Conservation (phyloP, 495 filamentous ascomycete genomes). For the Hyaloscypha variabilis region DNA sequence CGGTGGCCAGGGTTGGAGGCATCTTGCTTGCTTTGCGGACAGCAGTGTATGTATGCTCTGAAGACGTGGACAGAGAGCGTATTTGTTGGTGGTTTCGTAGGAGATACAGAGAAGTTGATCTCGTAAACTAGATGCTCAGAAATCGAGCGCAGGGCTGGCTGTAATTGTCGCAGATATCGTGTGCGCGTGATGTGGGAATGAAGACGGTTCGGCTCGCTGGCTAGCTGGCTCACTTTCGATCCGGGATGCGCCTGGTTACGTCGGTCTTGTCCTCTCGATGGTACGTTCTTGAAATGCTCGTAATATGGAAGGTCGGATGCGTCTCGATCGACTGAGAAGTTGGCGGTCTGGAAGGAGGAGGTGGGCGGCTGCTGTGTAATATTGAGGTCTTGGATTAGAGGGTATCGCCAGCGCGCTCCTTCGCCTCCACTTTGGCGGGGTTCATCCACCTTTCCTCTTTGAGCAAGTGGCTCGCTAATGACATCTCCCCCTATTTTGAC, state of each 20-base stretch:
- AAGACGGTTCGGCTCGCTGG: background rate
- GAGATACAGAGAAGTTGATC: background rate
- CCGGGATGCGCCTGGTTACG: background rate
- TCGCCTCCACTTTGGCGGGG: background rate
- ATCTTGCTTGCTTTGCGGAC: constrained; percentile 1
- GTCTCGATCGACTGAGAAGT: background rate
- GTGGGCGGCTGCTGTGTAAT: background rate
- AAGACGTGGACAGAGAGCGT: background rate
- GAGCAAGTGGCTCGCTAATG: background rate
- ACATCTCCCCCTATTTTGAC: background rate
- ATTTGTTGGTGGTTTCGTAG: background rate
- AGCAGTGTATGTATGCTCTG: background rate
- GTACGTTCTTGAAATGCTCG: background rate
- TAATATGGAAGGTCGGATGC: background rate
- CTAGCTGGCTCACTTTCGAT: background rate
- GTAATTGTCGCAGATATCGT: background rate
- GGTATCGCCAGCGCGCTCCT: background rate
- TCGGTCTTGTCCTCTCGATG: background rate
- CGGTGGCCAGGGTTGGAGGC: constrained; percentile 14
- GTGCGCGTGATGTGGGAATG: background rate
- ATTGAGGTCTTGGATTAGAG: background rate
- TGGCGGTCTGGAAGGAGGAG: background rate
- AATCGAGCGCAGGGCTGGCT: background rate
- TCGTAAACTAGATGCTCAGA: background rate
- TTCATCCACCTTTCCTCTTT: background rate